phyloP scores from a whole-genome alignment of 2,329 filamentous ascomycete species.

The Xylariales sp. region DNA sequence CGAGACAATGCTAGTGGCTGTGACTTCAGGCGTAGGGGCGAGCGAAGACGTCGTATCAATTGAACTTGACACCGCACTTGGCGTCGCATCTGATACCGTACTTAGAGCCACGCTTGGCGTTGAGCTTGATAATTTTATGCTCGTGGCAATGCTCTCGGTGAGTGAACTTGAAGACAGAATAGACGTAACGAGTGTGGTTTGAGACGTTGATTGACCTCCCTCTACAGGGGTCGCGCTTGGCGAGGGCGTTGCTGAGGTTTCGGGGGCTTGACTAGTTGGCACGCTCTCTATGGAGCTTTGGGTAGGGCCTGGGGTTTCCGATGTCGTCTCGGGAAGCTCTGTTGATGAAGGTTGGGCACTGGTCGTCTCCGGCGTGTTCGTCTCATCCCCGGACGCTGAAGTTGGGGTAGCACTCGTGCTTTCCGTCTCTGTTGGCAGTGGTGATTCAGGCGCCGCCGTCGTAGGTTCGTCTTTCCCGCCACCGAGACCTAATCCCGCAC shows the following conservation, averaged over 20 bases:
- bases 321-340: not conserved
- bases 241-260: conserved; percentile 24
- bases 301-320: conserved; percentile 18
- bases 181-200: conserved; percentile 43
- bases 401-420: conserved; percentile 28
- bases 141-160: conserved; percentile 41
- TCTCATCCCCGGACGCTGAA: conserved; percentile 14
- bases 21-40: conserved; percentile 7
- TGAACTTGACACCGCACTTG: conserved; percentile 27
- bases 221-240: conserved; percentile 16
- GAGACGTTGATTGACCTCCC: conserved; percentile 22
- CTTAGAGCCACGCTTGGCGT: conserved; percentile 20
- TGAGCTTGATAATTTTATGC: conserved; percentile 33
- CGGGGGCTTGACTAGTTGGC: conserved; percentile 16
- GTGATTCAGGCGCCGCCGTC: conserved; percentile 29
- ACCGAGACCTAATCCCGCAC: conserved; percentile 25
- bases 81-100: not conserved
- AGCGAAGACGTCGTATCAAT: conserved; percentile 22
- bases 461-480: conserved; percentile 21
- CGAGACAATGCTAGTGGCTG: conserved; percentile 1
- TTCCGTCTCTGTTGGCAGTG: conserved; percentile 26
- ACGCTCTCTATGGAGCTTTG: conserved; percentile 29
- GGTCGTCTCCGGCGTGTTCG: conserved; percentile 18
- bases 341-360: conserved; percentile 26
- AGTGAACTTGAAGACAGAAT: conserved; percentile 39